Evolutionary conservation across 495 filamentous ascomycete species (phyloP).

Genomic region (Daldinia childiae): DNA sequence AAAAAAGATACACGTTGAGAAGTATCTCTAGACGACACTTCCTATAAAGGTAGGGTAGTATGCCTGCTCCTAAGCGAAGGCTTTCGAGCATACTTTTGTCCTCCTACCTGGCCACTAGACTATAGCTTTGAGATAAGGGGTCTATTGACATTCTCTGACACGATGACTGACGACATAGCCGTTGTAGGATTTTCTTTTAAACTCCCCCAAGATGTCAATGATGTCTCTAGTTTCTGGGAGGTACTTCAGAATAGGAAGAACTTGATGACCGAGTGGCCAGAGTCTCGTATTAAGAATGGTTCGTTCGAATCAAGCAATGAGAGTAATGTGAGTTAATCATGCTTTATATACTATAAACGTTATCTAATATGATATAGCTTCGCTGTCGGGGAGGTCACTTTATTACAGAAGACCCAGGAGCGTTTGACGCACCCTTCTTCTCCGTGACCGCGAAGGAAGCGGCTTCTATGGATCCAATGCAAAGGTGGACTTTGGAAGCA

Average conservation of each 20-base stretch:
- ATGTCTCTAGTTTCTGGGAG: constrained; percentile 49
- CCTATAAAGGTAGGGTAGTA: constrained; percentile 2
- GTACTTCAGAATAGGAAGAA: constrained; percentile 47
- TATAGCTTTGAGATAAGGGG: constrained; percentile 6
- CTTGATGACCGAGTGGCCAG: constrained; percentile 49
- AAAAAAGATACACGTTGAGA: background rate
- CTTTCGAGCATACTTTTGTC: background rate
- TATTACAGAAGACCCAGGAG: constrained; percentile 54
- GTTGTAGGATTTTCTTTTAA: constrained; percentile 53
- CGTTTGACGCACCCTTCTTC: constrained; percentile 66
- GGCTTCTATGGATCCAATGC: constrained; percentile 48
- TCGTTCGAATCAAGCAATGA: constrained; percentile 36
- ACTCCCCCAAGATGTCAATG: constrained; percentile 48
- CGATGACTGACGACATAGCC: constrained; percentile 41
- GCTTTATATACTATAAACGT: background rate
- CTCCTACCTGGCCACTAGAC: background rate
- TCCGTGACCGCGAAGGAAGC: constrained; percentile 64
- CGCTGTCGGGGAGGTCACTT: constrained; percentile 45
- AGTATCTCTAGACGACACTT: constrained; percentile 6
- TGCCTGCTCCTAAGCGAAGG: constrained; percentile 9
- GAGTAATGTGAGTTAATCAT: constrained; percentile 4
- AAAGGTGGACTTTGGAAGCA: constrained; percentile 57
- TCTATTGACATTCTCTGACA: background rate
- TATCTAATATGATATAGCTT: constrained; percentile 22
- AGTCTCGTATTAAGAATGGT: constrained; percentile 41